A percentile compares a stretch with the other conserved stretches of the same genome.
Evolutionary conservation across 257 asterid species (phyloP).

Genomic region (Solanum infundibuliforme): DNA sequence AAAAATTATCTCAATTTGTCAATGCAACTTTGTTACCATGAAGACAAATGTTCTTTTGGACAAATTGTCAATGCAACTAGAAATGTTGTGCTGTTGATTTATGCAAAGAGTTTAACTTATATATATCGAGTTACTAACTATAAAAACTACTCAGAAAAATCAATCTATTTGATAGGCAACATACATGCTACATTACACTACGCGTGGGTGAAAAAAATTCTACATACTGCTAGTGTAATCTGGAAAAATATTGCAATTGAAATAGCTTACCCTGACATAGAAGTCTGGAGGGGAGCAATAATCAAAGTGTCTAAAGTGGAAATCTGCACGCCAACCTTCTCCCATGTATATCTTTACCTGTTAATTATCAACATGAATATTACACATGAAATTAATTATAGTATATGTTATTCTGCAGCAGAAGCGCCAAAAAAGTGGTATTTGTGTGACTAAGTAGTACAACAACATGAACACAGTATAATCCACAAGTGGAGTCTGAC

Average conservation of each 20-base stretch:
- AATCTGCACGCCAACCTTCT: constrained; percentile 13
- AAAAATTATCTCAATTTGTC: neutral
- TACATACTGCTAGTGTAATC: neutral
- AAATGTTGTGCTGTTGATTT: neutral
- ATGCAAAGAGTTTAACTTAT: neutral
- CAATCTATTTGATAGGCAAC: neutral
- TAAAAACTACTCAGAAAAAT: neutral
- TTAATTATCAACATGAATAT: neutral
- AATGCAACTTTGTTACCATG: neutral
- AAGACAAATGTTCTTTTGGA: neutral
- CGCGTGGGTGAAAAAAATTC: neutral
- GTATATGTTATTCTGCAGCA: neutral
- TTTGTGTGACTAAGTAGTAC: neutral
- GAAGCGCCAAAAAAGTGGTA: neutral
- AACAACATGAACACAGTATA: neutral
- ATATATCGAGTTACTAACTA: neutral
- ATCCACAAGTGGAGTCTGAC: neutral
- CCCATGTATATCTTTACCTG: constrained; percentile 13
- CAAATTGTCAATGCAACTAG: neutral
- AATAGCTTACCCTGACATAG: constrained; percentile 1
- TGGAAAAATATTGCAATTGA: neutral
- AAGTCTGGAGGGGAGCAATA: constrained; percentile 12
- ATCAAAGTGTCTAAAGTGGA: constrained; percentile 12
- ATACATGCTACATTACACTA: neutral
- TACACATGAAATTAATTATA: neutral